These are phyloP conservation scores for Lepidium aucheri DNA, from an alignment of 345 rosid genomes.

Conservation along the genomic window DNA sequence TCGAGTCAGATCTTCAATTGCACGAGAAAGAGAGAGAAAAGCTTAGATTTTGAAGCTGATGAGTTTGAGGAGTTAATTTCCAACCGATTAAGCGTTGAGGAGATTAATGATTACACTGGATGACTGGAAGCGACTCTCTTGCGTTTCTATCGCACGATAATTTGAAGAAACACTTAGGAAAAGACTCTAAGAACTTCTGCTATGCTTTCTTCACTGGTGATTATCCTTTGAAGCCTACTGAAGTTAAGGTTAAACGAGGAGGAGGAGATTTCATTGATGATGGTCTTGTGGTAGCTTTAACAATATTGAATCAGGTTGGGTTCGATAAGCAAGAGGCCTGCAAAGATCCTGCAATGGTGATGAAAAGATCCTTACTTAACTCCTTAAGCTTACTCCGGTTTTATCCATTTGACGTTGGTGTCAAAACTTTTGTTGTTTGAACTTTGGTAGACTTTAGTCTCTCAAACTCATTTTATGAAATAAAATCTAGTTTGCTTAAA, in stretches of 20 bases:
- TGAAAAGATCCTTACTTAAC: background rate
- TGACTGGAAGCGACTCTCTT: slow-evolving; percentile 83
- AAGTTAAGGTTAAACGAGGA: slow-evolving; percentile 64
- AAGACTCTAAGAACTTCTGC: slow-evolving; percentile 54
- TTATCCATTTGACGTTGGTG: too few species aligned
- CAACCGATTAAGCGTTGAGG: slow-evolving; percentile 74
- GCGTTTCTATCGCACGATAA: slow-evolving; percentile 67
- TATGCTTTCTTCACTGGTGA: slow-evolving; percentile 89
- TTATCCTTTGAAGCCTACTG: slow-evolving; percentile 75
- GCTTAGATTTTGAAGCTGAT: too few species aligned
- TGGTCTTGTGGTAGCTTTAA: slow-evolving; percentile 67
- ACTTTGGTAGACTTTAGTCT: too few species aligned
- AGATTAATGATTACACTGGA: slow-evolving; percentile 59
- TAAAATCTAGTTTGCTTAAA: too few species aligned
- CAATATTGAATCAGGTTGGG: slow-evolving; percentile 74
- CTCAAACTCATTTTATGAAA: too few species aligned
- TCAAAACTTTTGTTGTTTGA: too few species aligned
- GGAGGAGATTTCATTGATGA: slow-evolving; percentile 93
- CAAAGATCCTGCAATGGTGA: background rate
- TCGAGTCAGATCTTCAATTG: slow-evolving; percentile 73
- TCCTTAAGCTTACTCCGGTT: background rate
- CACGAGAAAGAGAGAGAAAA: too few species aligned
- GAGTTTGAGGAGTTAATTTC: slow-evolving; percentile 91
- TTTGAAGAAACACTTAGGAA: slow-evolving; percentile 46
- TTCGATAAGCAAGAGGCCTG: slow-evolving; percentile 22